Evolutionary conservation across 345 rosid genomes (phyloP).

Genomic region (Citrus maxima): DNA sequence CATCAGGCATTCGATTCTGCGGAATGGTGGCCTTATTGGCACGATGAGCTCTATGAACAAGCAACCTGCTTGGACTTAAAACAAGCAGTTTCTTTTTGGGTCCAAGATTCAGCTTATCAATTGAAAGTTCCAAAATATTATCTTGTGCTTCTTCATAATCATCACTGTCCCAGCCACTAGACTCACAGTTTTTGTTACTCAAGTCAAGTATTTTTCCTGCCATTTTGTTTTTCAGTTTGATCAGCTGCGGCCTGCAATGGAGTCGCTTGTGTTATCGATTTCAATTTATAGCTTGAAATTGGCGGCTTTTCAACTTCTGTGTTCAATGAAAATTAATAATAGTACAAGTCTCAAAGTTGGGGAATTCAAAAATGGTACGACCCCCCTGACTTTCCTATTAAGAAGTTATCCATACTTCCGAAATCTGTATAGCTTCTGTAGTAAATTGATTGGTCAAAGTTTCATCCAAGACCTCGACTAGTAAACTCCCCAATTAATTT

Average conservation of each 20-base stretch:
- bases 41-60: conserved; percentile 19
- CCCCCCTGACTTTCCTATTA: too few relatives aligned
- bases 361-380: too few relatives aligned
- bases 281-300: not conserved
- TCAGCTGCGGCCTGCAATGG: not conserved
- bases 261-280: not conserved
- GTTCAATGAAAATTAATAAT: not conserved
- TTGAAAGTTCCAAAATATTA: not conserved
- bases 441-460: too few relatives aligned
- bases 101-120: conserved; percentile 13
- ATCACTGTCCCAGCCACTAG: not conserved
- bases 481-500: too few relatives aligned
- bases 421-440: not conserved
- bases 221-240: not conserved
- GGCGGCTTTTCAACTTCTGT: not conserved
- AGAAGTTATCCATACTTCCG: not conserved
- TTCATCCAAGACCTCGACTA: too few relatives aligned
- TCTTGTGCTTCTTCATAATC: not conserved
- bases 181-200: not conserved
- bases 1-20: conserved; percentile 22
- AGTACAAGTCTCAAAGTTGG: not conserved
- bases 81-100: conserved; percentile 37
- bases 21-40: not conserved
- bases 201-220: not conserved
- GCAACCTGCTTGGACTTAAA: conserved; percentile 23